These are phyloP conservation scores for Gossypium mustelinum DNA, from an alignment of 345 rosid species.

Conservation along the genomic window DNA sequence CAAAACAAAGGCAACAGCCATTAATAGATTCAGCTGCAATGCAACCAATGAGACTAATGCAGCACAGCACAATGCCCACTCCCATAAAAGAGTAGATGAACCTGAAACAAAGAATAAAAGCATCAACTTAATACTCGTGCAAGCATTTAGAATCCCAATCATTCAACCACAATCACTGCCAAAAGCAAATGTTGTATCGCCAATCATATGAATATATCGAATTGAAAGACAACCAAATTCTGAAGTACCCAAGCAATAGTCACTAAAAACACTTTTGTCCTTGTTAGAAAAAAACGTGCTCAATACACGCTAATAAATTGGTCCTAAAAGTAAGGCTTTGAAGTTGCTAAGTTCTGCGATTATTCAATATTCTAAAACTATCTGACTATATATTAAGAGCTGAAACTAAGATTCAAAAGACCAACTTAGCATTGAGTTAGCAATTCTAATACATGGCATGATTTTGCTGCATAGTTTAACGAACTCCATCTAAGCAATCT, in stretches of 20 bases:
- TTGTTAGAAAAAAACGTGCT: neutral
- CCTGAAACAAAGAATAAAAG: slow-evolving; percentile 49
- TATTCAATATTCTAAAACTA: neutral
- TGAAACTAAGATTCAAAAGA: neutral
- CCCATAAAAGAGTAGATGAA: slow-evolving; percentile 94
- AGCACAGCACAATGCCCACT: slow-evolving; percentile 68
- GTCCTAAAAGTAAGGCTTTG: neutral
- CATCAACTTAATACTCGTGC: slow-evolving; percentile 15
- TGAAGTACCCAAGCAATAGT: neutral
- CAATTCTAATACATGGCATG: neutral
- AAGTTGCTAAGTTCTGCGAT: neutral
- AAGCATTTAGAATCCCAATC: slow-evolving; percentile 1
- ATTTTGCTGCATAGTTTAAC: neutral
- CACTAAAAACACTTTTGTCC: neutral
- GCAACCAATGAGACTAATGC: slow-evolving; percentile 72
- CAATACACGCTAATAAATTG: neutral
- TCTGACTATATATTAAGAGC: neutral
- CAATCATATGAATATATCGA: neutral
- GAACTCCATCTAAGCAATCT: neutral
- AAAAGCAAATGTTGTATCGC: neutral
- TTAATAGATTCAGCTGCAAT: slow-evolving; percentile 82
- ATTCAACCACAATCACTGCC: neutral
- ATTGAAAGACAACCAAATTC: neutral
- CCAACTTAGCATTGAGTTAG: neutral
- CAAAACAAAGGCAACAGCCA: slow-evolving; percentile 92